Conservation (phyloP, 441 rosid genomes). For the Raphanus hybrid region DNA sequence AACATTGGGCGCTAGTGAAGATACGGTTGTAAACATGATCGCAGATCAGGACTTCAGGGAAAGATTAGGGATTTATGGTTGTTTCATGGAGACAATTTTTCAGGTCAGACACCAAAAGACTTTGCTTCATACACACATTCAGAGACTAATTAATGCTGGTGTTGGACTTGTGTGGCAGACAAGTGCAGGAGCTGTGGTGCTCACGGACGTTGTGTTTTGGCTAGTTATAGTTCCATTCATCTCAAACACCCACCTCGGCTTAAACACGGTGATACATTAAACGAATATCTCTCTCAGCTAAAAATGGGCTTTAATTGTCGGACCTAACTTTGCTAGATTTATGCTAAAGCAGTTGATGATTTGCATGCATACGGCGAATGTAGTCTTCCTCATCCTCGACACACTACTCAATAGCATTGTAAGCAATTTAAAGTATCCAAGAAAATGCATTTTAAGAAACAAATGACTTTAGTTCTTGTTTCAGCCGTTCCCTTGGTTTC, state of each 20-base stretch:
- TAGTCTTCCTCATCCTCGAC: slow-evolving; percentile 63
- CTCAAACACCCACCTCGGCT: slow-evolving; percentile 61
- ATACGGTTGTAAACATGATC: slow-evolving; percentile 37
- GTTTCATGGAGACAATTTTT: slow-evolving; percentile 66
- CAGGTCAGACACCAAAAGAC: slow-evolving; percentile 53
- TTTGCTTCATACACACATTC: slow-evolving; percentile 4
- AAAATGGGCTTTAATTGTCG: no score
- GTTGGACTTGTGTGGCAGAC: slow-evolving; percentile 46
- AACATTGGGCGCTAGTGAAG: slow-evolving; percentile 30
- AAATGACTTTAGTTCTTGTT: neutral
- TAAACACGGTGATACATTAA: slow-evolving; percentile 50
- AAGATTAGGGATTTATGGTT: slow-evolving; percentile 79
- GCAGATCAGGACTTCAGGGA: slow-evolving; percentile 42
- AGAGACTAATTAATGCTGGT: neutral
- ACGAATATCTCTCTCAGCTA: no score
- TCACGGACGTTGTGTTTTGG: slow-evolving; percentile 85
- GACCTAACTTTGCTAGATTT: neutral
- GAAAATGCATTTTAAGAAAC: neutral
- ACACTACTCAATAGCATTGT: slow-evolving; percentile 74
- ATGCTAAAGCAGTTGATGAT: slow-evolving; percentile 69
- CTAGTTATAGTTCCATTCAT: slow-evolving; percentile 69
- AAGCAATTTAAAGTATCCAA: slow-evolving; percentile 41
- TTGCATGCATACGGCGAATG: slow-evolving; percentile 77
- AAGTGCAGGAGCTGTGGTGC: slow-evolving; percentile 82
- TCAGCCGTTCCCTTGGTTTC: slow-evolving; percentile 88